These are phyloP conservation scores for Mycosphaerella sp. DNA, from an alignment of 2,329 filamentous ascomycete species.

Conservation along the genomic window DNA sequence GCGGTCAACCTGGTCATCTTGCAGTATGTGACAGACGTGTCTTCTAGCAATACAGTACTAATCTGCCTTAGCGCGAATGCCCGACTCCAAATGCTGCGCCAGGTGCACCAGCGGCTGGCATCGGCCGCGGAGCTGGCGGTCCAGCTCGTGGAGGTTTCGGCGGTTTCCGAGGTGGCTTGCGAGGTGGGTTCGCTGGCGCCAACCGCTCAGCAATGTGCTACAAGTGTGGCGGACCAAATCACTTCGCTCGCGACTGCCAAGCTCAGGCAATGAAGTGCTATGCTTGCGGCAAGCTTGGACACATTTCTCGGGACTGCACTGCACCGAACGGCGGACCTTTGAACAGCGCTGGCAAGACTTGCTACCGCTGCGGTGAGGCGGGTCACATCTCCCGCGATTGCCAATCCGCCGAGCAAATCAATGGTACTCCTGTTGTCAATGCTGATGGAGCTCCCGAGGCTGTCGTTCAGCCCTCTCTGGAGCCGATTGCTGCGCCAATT, in stretches of 20 bases:
- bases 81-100: slow-evolving; percentile 65
- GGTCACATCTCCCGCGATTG: slow-evolving; percentile 96
- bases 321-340: slow-evolving; percentile 92
- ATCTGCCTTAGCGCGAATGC: slow-evolving; percentile 62
- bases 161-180: slow-evolving; percentile 53
- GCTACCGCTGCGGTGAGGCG: slow-evolving; percentile 93
- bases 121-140: slow-evolving; percentile 55
- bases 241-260: slow-evolving; percentile 97
- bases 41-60: slow-evolving; percentile 5
- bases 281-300: slow-evolving; percentile 88
- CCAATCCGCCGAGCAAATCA: slow-evolving; percentile 47
- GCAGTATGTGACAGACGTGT: slow-evolving; percentile 54
- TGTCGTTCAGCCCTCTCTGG: slow-evolving; percentile 34
- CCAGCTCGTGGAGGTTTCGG: slow-evolving; percentile 64
- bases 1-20: slow-evolving; percentile 85
- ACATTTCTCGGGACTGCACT: slow-evolving; percentile 92
- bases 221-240: slow-evolving; percentile 79
- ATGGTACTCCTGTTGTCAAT: slow-evolving; percentile 29
- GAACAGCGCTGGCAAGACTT: slow-evolving; percentile 89
- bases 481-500: slow-evolving; percentile 36
- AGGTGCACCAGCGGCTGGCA: slow-evolving; percentile 43
- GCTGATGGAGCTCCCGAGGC: slow-evolving; percentile 28
- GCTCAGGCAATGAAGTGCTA: slow-evolving; percentile 99
- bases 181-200: slow-evolving; percentile 68
- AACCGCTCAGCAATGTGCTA: slow-evolving; percentile 61